Evolutionary conservation across 1,284 basidiomycete genomes (phyloP).

Genomic region (Heterobasidion annosum): DNA sequence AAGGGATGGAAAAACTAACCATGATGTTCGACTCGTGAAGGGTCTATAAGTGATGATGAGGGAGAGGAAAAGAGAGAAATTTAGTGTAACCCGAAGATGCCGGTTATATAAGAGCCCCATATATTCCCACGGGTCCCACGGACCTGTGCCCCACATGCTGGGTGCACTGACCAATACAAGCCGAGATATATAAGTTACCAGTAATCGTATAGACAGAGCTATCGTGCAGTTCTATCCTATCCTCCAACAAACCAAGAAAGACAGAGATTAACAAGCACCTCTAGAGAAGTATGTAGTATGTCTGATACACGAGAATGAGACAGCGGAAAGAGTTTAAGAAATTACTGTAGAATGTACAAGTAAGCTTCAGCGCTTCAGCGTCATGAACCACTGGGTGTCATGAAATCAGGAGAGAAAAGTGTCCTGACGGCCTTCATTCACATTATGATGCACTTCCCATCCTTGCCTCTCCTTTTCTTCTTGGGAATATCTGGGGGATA

Average conservation of each 20-base stretch:
- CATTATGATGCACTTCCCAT: constrained; percentile 47
- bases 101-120: not conserved
- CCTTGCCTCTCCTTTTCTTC: constrained; percentile 20
- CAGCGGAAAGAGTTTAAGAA: not conserved
- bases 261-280: not conserved
- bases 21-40: not conserved
- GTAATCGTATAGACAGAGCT: not conserved
- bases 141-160: not conserved
- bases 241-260: not conserved
- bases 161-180: not conserved
- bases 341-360: not conserved
- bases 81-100: not conserved
- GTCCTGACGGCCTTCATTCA: constrained; percentile 22
- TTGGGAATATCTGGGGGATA: constrained; percentile 40
- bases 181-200: not conserved
- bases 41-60: not conserved
- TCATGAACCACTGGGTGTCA: too few relatives aligned
- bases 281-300: not conserved
- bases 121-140: not conserved
- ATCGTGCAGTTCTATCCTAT: not conserved
- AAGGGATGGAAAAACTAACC: not conserved
- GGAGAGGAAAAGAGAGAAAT: not conserved
- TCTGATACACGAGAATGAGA: not conserved
- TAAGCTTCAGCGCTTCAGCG: not conserved
- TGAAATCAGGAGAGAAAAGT: not conserved